Base-by-base conservation (phyloP, 1,139 yeast species). In the Hemisphaericaspora xylanilytica region DNA sequence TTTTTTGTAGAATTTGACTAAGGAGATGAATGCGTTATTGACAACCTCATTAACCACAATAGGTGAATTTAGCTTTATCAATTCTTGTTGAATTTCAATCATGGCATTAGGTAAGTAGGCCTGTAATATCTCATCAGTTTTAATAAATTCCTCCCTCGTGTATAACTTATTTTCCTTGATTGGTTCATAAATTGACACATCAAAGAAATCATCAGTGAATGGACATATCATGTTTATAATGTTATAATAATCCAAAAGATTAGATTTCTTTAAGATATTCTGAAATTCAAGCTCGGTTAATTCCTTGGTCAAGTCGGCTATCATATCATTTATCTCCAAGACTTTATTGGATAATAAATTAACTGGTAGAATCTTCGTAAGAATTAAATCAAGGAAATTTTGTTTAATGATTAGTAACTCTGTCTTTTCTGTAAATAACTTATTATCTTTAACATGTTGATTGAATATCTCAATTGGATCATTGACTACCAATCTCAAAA, bases 151-250 rank as follows among this genome's bases (percentile, higher is more conserved):
- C 0, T 64, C 67, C n/a, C 45, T 43, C 18, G 58, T 67, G 64
- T 84, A 83, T 18, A 82, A 55, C 45, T 80, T 74, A 53, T 83
- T 83, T 48, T 83, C 89, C 2, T 65, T 61, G 10, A 82, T 72
- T 0, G 90, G 85, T 42, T 78, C 68, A 55, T 84, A 85, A 51
- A 82, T 69, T 14, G 73, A 59, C 3, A 71, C 69, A 29, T 76
- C 81, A 46, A 76, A 76, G 39, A 67, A 74, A 33, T 75, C 80
- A 41, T 78, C 75, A 18, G 70, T 76, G 16, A 81, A 61, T 12
- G 85, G 84, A 55, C 78, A 79, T n/a, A 84, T 81, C 85, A 84
- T 80, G 49, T 81, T 80, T 38, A 81, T 65, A 35, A 84, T 61
- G 51, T 82, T 84, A 53, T 70, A 79, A 47, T 75, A 78, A 40